These are phyloP conservation scores for Erythrophleum fordii DNA, from an alignment of 306 rosid species.

Conservation along the genomic window DNA sequence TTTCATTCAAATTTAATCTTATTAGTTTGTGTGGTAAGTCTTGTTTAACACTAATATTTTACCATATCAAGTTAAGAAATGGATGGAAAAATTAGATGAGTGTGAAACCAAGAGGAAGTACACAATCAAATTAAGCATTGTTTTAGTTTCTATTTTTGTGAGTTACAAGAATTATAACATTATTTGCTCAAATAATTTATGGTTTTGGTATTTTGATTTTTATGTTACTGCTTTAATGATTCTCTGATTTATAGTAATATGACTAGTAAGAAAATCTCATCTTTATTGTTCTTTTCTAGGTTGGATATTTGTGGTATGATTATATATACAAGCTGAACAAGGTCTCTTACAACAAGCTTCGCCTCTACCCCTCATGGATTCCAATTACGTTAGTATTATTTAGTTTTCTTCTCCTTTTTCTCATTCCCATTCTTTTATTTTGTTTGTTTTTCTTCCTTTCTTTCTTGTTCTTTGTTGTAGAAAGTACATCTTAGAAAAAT, in stretches of 20 bases:
- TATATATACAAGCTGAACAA: conserved; percentile 95
- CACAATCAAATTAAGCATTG: conserved; percentile 79
- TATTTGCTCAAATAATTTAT: conserved; percentile 22
- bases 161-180: conserved; percentile 52
- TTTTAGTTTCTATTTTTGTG: conserved; percentile 71
- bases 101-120: conserved; percentile 79
- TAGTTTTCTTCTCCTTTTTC: conserved; percentile 19
- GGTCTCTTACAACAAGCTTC: conserved; percentile 88
- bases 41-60: conserved; percentile 40
- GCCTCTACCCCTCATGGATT: conserved; percentile 99
- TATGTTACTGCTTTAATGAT: conserved; percentile 32
- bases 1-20: conserved; percentile 87
- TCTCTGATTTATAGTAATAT: conserved; percentile 21
- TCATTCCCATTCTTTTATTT: conserved; percentile 19
- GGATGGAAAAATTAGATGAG: conserved; percentile 98
- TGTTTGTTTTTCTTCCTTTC: background rate
- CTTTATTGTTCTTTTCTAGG: conserved; percentile 55
- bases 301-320: conserved; percentile 94
- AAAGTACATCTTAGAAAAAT: background rate
- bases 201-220: conserved; percentile 13
- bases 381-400: conserved; percentile 83
- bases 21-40: conserved; percentile 29
- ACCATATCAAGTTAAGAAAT: conserved; percentile 83
- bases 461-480: conserved; percentile 25
- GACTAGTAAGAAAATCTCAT: conserved; percentile 26